These are phyloP conservation scores for Chaetomium tenue DNA, from an alignment of 495 filamentous ascomycete genomes.

Conservation along the genomic window DNA sequence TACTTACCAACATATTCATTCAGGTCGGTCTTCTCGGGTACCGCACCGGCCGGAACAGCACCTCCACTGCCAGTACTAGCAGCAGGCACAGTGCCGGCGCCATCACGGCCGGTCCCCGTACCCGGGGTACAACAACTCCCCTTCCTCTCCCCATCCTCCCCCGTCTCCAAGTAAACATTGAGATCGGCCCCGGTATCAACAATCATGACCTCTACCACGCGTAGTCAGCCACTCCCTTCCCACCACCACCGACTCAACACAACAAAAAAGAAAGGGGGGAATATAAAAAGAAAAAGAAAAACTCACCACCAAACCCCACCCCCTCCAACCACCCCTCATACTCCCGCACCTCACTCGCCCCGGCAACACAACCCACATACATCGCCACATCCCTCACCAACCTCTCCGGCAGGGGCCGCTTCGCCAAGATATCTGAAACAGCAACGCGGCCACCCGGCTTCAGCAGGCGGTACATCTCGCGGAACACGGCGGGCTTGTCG, in stretches of 20 bases:
- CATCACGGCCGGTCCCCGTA: not conserved
- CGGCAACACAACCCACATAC: constrained; percentile 62
- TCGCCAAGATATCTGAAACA: constrained; percentile 63
- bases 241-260: constrained; percentile 1
- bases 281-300: not conserved
- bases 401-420: constrained; percentile 50
- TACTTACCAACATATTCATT: constrained; percentile 56
- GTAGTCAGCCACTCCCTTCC: constrained; percentile 6
- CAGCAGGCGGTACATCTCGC: constrained; percentile 61
- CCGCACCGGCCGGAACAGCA: constrained; percentile 7
- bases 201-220: constrained; percentile 49
- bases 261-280: not conserved
- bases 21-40: constrained; percentile 34
- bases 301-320: constrained; percentile 56
- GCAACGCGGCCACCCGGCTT: constrained; percentile 61
- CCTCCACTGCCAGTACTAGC: constrained; percentile 7
- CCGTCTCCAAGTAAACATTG: constrained; percentile 54
- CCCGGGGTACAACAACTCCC: constrained; percentile 23
- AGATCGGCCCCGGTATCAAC: constrained; percentile 55
- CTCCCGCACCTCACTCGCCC: constrained; percentile 53
- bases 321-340: constrained; percentile 57
- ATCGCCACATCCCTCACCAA: constrained; percentile 50
- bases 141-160: constrained; percentile 27
- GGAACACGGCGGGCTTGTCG: constrained; percentile 58
- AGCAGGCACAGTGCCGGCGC: not conserved